Evolutionary conservation across 805 yeast genomes (phyloP).

Genomic region (Torulaspora delbrueckii): DNA sequence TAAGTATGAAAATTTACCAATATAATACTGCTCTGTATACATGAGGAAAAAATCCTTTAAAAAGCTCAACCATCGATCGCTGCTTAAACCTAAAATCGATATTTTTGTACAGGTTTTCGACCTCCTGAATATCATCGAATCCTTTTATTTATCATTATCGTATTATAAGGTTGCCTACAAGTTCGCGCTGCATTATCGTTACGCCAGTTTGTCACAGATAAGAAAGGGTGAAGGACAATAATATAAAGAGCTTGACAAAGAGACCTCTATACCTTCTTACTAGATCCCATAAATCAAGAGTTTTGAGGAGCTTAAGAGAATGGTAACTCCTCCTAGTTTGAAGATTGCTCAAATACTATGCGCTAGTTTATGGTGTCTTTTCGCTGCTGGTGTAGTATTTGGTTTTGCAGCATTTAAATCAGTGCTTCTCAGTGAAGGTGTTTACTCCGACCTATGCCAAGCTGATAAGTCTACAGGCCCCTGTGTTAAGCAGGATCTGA

Average conservation of each 20-base stretch:
- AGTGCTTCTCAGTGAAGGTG: conserved; percentile 68
- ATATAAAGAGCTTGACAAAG: background rate
- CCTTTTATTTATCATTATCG: no score
- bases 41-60: no score
- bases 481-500: conserved; percentile 77
- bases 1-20: background rate
- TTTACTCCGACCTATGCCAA: conserved; percentile 61
- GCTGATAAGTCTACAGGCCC: conserved; percentile 24
- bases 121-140: no score
- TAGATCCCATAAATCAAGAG: background rate
- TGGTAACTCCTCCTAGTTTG: background rate
- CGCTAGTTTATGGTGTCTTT: conserved; percentile 80
- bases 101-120: no score
- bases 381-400: conserved; percentile 90
- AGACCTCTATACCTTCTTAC: background rate
- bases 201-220: no score
- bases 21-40: background rate
- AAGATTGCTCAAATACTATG: conserved; percentile 52
- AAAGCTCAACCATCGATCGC: no score
- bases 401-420: conserved; percentile 96
- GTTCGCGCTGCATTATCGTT: no score
- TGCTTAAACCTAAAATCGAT: no score
- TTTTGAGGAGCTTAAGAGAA: background rate
- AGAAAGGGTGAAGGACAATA: background rate
- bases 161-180: no score